phyloP scores from a whole-genome alignment of 2,329 filamentous ascomycete species.

The Hymenoscyphus occultus region DNA sequence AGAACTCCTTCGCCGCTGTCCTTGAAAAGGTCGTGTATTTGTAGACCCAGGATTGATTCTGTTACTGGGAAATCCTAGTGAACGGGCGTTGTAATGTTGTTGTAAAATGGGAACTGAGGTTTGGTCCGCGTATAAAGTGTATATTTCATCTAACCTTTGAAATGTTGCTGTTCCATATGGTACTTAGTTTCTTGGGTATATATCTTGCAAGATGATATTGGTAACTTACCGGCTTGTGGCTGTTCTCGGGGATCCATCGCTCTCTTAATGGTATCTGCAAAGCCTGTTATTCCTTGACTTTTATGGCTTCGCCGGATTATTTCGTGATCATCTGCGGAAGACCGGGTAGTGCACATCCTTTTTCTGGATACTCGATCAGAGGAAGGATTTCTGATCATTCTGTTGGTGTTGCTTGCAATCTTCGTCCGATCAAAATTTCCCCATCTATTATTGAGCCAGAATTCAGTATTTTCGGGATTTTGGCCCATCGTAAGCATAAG shows the following conservation, averaged over 20 bases:
- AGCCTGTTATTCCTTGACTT: neutral
- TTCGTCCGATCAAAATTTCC: neutral
- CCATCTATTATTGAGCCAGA: neutral
- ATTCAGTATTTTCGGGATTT: neutral
- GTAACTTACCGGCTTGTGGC: neutral
- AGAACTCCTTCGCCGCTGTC: neutral
- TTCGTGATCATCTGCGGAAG: neutral
- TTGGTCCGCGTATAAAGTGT: neutral
- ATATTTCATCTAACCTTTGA: neutral
- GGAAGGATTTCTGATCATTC: neutral
- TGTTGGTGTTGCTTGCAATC: neutral
- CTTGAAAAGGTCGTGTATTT: neutral
- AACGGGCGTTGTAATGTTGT: neutral
- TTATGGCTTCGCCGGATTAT: neutral
- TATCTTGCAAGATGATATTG: neutral
- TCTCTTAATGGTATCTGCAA: neutral
- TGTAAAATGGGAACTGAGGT: neutral
- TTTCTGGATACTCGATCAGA: neutral
- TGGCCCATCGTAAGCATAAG: constrained; percentile 24
- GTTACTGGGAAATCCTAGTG: neutral
- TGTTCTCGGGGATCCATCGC: neutral
- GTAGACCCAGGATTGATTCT: neutral
- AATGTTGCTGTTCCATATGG: neutral
- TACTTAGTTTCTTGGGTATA: neutral
- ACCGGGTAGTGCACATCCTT: neutral